Percentiles rank a stretch among this genome's conserved stretches.
Conservation (phyloP, 2,329 filamentous ascomycete genomes). For the Diaporthe ampelina region DNA sequence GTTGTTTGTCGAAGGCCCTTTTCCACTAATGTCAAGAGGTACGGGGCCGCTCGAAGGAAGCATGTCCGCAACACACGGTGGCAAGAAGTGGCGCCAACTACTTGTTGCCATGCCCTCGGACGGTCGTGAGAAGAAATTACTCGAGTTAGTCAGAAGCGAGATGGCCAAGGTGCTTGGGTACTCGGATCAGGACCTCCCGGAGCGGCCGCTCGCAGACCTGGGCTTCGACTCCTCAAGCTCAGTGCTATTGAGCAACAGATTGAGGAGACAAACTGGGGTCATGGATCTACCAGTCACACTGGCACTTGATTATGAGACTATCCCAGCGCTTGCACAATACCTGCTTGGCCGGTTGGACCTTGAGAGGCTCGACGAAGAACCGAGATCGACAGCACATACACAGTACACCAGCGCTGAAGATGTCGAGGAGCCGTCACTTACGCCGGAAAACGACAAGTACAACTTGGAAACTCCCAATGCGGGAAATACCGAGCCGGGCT, state of each 20-base stretch:
- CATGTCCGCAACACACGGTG: not conserved
- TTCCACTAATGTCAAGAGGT: not conserved
- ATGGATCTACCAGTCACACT: conserved; percentile 5
- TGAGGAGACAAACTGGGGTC: not conserved
- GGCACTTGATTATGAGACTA: not conserved
- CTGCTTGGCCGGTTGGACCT: not conserved
- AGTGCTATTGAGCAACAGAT: conserved; percentile 13
- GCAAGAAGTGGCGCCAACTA: not conserved
- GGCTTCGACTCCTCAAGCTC: conserved; percentile 19
- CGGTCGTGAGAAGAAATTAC: not conserved
- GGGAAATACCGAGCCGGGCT: too few species aligned
- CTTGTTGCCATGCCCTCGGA: not conserved
- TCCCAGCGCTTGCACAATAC: not conserved
- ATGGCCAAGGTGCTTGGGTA: conserved; percentile 20
- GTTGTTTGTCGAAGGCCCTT: not conserved
- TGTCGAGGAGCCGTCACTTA: too few species aligned
- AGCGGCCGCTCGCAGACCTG: conserved; percentile 12
- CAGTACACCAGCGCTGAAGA: too few species aligned
- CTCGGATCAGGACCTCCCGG: not conserved
- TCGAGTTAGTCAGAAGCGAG: not conserved
- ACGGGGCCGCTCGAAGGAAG: not conserved
- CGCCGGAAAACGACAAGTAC: too few species aligned
- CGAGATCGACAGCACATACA: not conserved
- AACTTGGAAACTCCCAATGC: too few species aligned
- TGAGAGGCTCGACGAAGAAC: not conserved